Conservation (phyloP, 441 rosid species). For the Pelargonium myrrhifolium region DNA sequence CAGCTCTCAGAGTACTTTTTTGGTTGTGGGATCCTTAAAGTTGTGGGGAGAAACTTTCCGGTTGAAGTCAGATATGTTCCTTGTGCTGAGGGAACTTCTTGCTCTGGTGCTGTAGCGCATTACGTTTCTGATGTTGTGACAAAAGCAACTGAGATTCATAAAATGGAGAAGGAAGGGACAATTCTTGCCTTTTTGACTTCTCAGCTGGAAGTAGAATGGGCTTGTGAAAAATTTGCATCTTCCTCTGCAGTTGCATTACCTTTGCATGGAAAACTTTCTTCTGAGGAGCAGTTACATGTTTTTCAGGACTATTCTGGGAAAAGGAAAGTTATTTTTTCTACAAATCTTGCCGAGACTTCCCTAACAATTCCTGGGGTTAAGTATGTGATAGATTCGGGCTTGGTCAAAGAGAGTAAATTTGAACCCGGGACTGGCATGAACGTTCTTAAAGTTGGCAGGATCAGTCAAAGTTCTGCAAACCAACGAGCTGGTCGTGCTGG, state of each 20-base stretch:
- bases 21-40: slow-evolving; percentile 47
- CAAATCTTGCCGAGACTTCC: not conserved
- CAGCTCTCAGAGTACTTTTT: slow-evolving; percentile 73
- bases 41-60: slow-evolving; percentile 68
- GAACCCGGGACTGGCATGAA: slow-evolving; percentile 50
- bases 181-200: slow-evolving; percentile 90
- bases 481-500: slow-evolving; percentile 99
- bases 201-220: slow-evolving; percentile 88
- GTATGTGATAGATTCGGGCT: not conserved
- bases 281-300: slow-evolving; percentile 59
- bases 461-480: slow-evolving; percentile 80
- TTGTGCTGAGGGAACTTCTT: slow-evolving; percentile 32
- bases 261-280: slow-evolving; percentile 76
- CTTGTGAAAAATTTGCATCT: slow-evolving; percentile 63
- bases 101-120: slow-evolving; percentile 38
- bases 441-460: slow-evolving; percentile 57
- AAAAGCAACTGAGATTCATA: slow-evolving; percentile 51
- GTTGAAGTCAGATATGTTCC: slow-evolving; percentile 70
- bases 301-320: slow-evolving; percentile 29
- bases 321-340: not conserved
- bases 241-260: slow-evolving; percentile 59
- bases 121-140: slow-evolving; percentile 58
- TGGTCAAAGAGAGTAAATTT: not conserved
- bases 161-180: slow-evolving; percentile 59
- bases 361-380: not conserved